Evolutionary conservation across 169 alveolate species (phyloP), one percentile per base, ranked within the genome.

Genomic region (Eimeria brunetti): DNA sequence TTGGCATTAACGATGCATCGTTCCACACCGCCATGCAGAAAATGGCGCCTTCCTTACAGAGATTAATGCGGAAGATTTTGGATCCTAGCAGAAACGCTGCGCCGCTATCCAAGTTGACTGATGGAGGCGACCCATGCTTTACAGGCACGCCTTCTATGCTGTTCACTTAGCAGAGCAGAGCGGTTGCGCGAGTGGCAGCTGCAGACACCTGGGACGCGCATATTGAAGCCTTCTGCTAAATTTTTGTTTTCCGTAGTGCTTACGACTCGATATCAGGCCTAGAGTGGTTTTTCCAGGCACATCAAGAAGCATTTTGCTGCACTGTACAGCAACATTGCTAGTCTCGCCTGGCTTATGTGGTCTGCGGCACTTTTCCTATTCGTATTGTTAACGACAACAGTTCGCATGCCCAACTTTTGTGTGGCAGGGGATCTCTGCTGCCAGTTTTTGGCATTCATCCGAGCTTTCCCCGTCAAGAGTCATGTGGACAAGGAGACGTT

Each of bases 401-500:
- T 78, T 78, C 41, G 27, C 24, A 49, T 78, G 88, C 46, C 24
- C 46, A 64, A 78, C 2, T 78, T 44, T 9, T 78, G n/a, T 75
- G 88, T 76, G 73, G n/a, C 71, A 83, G 90, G 90, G 53, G 90
- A 83, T 56, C 56, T 58, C 44, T 83, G 90, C 38, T 83, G 90
- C 90, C 90, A 83, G 41, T 56, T 83, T 30, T 58, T 83, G 46
- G 49, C 73, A 20, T 83, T 83, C 53, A 53, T 83, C 33, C 73
- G 90, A 20, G 30, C 90, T 12, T 83, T 83, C 51, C 90, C 90
- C 58, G 73, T 83, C 20, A 83, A 56, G 90, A 83, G 73, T 38
- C 90, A 83, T 83, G 90, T 83, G 75, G 90, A 83, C 90, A 83
- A 83, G 90, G 90, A 83, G 71, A 36, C 56, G 24, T 83, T 83